phyloP scores from a whole-genome alignment of 352 stramenopile genomes.

The Poterioochromonas sp. region DNA sequence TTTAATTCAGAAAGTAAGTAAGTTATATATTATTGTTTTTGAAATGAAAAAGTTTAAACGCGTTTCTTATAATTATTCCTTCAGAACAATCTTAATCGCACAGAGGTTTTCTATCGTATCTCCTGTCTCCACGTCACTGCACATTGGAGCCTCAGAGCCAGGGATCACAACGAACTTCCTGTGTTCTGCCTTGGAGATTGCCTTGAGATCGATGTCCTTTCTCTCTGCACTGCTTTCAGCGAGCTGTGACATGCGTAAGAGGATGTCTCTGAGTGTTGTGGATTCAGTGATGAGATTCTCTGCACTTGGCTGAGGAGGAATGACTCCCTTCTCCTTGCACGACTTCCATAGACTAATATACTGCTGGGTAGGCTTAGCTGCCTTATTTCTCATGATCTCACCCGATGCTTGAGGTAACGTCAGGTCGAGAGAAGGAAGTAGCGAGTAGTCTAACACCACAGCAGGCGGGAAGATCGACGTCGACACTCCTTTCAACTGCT shows the following conservation, averaged over 20 bases:
- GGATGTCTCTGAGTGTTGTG: background rate
- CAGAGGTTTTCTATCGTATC: background rate
- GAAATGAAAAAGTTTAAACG: too few relatives aligned
- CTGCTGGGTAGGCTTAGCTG: background rate
- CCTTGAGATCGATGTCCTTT: background rate
- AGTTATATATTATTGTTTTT: too few relatives aligned
- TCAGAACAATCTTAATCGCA: slow-evolving; percentile 8
- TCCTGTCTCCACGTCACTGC: background rate
- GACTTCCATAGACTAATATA: slow-evolving; percentile 8
- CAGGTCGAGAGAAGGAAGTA: slow-evolving; percentile 9
- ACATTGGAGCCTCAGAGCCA: background rate
- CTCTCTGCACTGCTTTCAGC: background rate
- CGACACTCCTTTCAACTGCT: background rate
- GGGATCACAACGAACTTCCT: slow-evolving; percentile 16
- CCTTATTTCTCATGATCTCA: background rate
- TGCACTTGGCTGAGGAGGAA: background rate
- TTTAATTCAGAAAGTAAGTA: too few relatives aligned
- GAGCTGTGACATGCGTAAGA: background rate
- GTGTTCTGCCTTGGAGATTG: background rate
- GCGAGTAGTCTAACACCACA: background rate
- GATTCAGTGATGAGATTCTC: background rate
- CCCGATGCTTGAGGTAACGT: background rate
- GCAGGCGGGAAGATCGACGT: background rate
- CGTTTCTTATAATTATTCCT: too few relatives aligned
- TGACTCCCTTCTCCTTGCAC: background rate